These are phyloP conservation scores for Penicillium italicum DNA, from an alignment of 2,329 filamentous ascomycete genomes.

Conservation along the genomic window DNA sequence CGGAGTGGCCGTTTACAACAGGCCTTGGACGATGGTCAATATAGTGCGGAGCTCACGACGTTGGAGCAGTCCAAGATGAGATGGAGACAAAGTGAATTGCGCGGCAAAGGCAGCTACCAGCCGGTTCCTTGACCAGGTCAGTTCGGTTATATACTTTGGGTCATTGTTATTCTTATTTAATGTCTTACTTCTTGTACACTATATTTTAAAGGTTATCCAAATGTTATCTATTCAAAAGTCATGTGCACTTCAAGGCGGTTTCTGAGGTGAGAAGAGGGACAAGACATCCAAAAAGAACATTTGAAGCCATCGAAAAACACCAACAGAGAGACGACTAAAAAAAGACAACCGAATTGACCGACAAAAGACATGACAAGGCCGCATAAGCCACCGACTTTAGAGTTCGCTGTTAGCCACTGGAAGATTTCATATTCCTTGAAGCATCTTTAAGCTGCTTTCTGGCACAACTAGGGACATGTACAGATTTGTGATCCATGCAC, in stretches of 20 bases:
- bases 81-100: constrained; percentile 15
- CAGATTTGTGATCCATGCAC: neutral
- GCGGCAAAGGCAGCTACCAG: constrained; percentile 11
- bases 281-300: neutral
- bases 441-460: neutral
- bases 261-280: too few relatives aligned
- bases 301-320: too few relatives aligned
- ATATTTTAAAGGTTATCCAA: neutral
- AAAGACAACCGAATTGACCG: too few relatives aligned
- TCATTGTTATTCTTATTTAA: neutral
- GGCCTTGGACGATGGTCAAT: constrained; percentile 8
- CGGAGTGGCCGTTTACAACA: constrained; percentile 13
- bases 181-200: neutral
- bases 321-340: too few relatives aligned
- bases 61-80: constrained; percentile 8
- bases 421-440: neutral
- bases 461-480: neutral
- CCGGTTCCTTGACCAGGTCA: neutral
- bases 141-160: neutral
- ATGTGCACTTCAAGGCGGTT: too few relatives aligned
- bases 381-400: neutral
- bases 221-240: too few relatives aligned
- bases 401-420: neutral
- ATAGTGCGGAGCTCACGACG: constrained; percentile 5
- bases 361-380: neutral